phyloP scores from a whole-genome alignment of 1,284 basidiomycete species.

The Irpex lacteus region DNA sequence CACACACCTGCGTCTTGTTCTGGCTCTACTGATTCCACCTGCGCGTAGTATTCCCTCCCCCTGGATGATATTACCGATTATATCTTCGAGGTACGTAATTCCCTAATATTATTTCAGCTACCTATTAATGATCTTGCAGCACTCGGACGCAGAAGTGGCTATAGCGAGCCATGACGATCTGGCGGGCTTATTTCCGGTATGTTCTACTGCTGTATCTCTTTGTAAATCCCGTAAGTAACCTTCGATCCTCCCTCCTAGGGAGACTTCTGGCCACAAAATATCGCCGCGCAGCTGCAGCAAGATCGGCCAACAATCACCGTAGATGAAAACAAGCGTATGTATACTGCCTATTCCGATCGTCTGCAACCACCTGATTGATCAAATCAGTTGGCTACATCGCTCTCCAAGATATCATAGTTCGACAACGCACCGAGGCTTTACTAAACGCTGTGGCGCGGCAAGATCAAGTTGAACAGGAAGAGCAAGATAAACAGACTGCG shows the following conservation, averaged over 20 bases:
- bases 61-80: slow-evolving; percentile 5
- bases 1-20: background rate
- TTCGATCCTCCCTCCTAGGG: background rate
- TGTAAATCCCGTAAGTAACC: background rate
- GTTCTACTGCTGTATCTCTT: background rate
- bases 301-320: slow-evolving; percentile 1
- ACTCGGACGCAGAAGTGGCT: slow-evolving; percentile 4
- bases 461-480: background rate
- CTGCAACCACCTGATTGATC: background rate
- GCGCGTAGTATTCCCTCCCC: background rate
- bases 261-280: background rate
- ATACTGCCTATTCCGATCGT: background rate
- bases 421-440: background rate
- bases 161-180: slow-evolving; percentile 7
- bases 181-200: background rate
- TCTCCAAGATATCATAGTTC: background rate
- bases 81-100: slow-evolving; percentile 7
- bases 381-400: background rate
- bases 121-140: background rate
- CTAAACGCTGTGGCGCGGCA: background rate
- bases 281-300: background rate
- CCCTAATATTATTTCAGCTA: background rate
- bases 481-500: background rate
- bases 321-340: slow-evolving; percentile 5
- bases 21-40: background rate